A percentile compares a stretch with the other conserved stretches of the same genome.
Evolutionary conservation across 371 early-diverging fungal genomes (phyloP).

Genomic region (Mucor circinelloides): DNA sequence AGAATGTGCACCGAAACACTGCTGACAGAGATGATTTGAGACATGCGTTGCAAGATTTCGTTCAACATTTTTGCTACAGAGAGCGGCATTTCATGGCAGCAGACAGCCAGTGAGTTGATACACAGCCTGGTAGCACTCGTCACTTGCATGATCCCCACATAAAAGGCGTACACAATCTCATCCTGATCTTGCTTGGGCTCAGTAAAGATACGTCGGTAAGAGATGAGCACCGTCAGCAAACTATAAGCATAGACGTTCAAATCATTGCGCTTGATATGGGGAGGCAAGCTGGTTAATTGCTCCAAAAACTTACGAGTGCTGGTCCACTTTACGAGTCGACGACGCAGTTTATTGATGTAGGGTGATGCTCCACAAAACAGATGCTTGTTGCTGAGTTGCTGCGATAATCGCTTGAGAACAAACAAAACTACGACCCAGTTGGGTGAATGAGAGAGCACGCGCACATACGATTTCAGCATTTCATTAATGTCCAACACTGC

Average conservation of each 20-base stretch:
- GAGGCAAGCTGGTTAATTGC: constrained; percentile 55
- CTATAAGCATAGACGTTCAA: constrained; percentile 69
- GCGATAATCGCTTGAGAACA: constrained; percentile 64
- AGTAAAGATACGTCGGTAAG: constrained; percentile 74
- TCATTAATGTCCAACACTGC: constrained; percentile 30
- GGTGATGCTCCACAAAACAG: constrained; percentile 65
- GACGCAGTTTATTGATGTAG: constrained; percentile 57
- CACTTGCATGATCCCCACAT: constrained; percentile 77
- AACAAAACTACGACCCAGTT: constrained; percentile 68
- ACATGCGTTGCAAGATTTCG: constrained; percentile 72
- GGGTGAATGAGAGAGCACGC: constrained; percentile 62
- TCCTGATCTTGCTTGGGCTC: constrained; percentile 67
- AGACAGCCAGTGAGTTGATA: constrained; percentile 81
- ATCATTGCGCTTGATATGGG: constrained; percentile 62
- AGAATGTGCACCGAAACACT: constrained; percentile 85
- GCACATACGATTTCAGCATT: constrained; percentile 54
- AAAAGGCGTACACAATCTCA: constrained; percentile 76
- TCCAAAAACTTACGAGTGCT: constrained; percentile 57
- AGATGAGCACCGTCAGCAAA: constrained; percentile 69
- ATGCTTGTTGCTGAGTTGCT: constrained; percentile 75
- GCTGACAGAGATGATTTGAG: constrained; percentile 82
- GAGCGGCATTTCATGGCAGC: constrained; percentile 81
- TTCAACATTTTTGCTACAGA: constrained; percentile 79
- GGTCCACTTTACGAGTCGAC: constrained; percentile 55
- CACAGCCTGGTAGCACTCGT: constrained; percentile 77